phyloP scores from a whole-genome alignment of 768 basidiomycete species.

The Amyloporia xantha region DNA sequence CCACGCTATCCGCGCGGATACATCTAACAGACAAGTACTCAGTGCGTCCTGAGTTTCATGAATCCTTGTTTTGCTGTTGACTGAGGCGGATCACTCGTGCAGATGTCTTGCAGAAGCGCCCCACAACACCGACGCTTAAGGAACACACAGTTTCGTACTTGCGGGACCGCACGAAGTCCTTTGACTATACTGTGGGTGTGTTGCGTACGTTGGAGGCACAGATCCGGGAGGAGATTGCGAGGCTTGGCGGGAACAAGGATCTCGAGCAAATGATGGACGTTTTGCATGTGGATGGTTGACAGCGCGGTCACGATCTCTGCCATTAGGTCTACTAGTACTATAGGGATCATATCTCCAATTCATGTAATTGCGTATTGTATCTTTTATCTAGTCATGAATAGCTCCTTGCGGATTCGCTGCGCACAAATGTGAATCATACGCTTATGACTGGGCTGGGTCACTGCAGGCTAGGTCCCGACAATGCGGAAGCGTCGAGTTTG shows the following conservation, averaged over 20 bases:
- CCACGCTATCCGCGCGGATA: conserved; percentile 78
- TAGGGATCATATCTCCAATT: neutral
- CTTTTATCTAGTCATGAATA: too few species aligned
- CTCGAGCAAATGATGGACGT: conserved; percentile 53
- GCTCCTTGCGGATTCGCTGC: too few species aligned
- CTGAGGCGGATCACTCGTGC: too few species aligned
- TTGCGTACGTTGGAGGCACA: conserved; percentile 63
- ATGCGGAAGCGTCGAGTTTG: too few species aligned
- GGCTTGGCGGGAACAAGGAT: conserved; percentile 70
- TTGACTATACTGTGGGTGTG: conserved; percentile 78
- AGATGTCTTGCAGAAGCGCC: conserved; percentile 90
- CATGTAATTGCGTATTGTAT: neutral
- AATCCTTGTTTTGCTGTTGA: too few species aligned
- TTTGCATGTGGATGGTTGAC: conserved; percentile 26
- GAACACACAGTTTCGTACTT: conserved; percentile 50
- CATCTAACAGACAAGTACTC: conserved; percentile 71
- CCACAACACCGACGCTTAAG: conserved; percentile 76
- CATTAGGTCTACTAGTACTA: neutral
- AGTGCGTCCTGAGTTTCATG: conserved; percentile 47
- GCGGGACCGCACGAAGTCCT: conserved; percentile 62
- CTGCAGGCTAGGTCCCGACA: neutral
- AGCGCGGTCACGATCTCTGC: neutral
- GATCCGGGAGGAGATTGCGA: conserved; percentile 58
- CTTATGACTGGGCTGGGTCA: neutral
- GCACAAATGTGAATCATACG: too few species aligned